These are phyloP conservation scores for Taphrina wiesneri DNA, from an alignment of 1,139 yeast species.

Conservation along the genomic window DNA sequence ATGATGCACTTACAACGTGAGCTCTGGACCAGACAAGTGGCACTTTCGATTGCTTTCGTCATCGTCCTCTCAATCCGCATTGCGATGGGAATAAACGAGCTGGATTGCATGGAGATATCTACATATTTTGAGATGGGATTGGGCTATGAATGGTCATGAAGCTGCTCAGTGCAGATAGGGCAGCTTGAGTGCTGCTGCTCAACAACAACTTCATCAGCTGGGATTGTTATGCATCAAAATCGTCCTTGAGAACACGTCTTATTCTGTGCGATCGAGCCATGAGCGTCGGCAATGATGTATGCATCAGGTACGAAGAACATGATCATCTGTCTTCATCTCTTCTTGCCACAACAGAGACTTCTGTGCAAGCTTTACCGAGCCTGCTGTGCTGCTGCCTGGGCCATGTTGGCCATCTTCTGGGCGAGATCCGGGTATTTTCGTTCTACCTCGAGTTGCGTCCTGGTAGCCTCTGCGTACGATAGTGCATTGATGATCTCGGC, in stretches of 20 bases:
- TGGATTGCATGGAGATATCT: neutral
- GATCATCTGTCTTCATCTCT: too few species aligned
- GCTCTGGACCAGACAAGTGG: too few species aligned
- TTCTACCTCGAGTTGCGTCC: slow-evolving; percentile 72
- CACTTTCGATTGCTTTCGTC: too few species aligned
- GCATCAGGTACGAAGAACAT: neutral
- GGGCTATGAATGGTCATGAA: neutral
- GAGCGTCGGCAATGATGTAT: neutral
- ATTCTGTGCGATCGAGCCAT: neutral
- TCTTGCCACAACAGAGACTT: too few species aligned
- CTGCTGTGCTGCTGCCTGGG: slow-evolving; percentile 24
- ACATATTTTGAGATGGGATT: neutral
- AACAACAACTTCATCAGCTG: neutral
- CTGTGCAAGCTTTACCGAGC: slow-evolving; percentile 17
- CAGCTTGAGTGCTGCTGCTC: neutral
- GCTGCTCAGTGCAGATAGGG: neutral
- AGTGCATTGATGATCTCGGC: slow-evolving; percentile 91
- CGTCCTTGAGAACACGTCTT: neutral
- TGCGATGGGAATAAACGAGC: neutral
- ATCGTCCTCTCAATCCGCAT: neutral
- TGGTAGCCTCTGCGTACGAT: slow-evolving; percentile 82
- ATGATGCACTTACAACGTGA: too few species aligned
- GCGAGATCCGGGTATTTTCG: slow-evolving; percentile 42
- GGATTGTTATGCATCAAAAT: neutral
- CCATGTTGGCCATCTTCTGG: slow-evolving; percentile 34